Evolutionary conservation across 306 rosid species (phyloP).

Genomic region (Quercus berberidifolia): DNA sequence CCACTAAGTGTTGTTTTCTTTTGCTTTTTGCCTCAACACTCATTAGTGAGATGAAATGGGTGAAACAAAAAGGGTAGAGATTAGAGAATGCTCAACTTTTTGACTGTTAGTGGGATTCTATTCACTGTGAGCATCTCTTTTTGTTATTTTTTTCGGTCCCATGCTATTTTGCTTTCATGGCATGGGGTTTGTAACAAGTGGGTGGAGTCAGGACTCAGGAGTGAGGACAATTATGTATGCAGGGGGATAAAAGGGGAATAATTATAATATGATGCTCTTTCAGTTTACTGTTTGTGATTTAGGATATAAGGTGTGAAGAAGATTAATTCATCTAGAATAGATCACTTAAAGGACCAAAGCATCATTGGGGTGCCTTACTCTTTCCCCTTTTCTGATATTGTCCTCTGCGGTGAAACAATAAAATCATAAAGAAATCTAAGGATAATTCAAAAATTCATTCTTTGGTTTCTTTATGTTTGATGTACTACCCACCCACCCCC

Average conservation of each 20-base stretch:
- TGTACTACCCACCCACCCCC: too few species aligned
- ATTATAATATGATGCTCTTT: background rate
- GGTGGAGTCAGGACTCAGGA: background rate
- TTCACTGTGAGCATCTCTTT: background rate
- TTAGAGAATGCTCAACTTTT: constrained; percentile 4
- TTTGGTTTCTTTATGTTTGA: too few species aligned
- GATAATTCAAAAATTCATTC: too few species aligned
- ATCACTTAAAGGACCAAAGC: background rate
- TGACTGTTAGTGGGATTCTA: constrained; percentile 2
- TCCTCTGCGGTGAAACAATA: background rate
- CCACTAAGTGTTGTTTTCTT: constrained; percentile 24
- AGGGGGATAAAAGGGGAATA: background rate
- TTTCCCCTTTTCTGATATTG: background rate
- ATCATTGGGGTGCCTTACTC: background rate
- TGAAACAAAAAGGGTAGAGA: background rate
- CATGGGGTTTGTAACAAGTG: background rate
- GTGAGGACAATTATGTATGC: background rate
- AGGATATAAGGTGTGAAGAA: background rate
- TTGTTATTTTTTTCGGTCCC: background rate
- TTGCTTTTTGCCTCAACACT: constrained; percentile 2
- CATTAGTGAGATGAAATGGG: constrained; percentile 14
- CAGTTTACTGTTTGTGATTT: background rate
- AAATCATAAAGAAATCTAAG: too few species aligned
- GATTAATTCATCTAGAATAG: background rate
- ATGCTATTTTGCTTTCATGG: background rate